Conservation (phyloP, 1,139 yeast genomes). For the Yamadazyma blattariae region DNA sequence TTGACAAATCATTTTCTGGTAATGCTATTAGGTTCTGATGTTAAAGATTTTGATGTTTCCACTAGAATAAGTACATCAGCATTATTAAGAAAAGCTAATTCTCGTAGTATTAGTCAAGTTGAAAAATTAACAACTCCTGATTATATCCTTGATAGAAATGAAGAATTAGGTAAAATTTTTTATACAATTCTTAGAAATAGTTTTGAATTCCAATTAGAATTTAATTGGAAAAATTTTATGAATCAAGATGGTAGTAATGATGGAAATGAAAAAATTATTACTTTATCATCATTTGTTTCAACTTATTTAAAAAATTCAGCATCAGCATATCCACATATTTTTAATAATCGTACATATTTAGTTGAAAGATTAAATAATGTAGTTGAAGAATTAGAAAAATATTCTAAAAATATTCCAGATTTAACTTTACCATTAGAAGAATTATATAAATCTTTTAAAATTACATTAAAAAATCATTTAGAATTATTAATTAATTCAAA, state of each 20-base stretch:
- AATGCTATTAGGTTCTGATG: conserved; percentile 19
- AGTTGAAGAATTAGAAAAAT: conserved; percentile 8
- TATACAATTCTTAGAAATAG: conserved; percentile 16
- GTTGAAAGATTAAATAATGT: conserved; percentile 8
- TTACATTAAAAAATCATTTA: conserved; percentile 10
- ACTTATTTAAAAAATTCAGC: conserved; percentile 7
- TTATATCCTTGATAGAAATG: conserved; percentile 10
- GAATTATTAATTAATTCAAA: conserved; percentile 6
- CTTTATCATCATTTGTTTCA: conserved; percentile 11
- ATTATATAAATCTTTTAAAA: conserved; percentile 10
- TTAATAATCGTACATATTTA: conserved; percentile 7
- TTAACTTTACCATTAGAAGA: conserved; percentile 7
- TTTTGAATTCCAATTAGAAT: conserved; percentile 8
- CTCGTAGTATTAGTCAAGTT: background rate
- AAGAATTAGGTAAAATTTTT: conserved; percentile 16
- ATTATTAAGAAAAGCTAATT: conserved; percentile 9
- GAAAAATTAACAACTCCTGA: background rate
- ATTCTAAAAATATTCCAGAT: conserved; percentile 4
- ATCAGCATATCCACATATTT: conserved; percentile 5
- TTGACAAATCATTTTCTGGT: conserved; percentile 9
- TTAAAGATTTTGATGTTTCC: conserved; percentile 10
- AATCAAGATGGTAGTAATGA: background rate
- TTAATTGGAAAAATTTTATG: conserved; percentile 1
- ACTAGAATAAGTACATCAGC: conserved; percentile 11
- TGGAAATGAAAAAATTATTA: background rate